Conservation (phyloP, 768 basidiomycete species). For the Lanmaoa pseudosensibilis region DNA sequence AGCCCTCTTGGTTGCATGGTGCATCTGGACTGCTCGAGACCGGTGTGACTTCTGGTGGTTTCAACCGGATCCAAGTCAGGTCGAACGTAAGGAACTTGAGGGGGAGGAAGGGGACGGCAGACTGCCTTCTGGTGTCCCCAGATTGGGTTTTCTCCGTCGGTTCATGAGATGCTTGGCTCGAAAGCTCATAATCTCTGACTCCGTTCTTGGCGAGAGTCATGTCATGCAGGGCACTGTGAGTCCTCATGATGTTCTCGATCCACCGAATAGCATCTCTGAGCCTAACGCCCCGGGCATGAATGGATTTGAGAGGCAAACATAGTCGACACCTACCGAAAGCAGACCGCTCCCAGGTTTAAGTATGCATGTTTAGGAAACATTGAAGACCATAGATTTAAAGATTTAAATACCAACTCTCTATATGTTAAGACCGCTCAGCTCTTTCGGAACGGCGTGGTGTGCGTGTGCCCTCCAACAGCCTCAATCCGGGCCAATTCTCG, state of each 20-base stretch:
- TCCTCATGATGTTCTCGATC: background rate
- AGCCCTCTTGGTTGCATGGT: slow-evolving; percentile 42
- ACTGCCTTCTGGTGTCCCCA: background rate
- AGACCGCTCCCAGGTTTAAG: too few relatives aligned
- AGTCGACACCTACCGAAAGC: too few relatives aligned
- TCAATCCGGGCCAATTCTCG: too few relatives aligned
- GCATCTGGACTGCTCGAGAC: slow-evolving; percentile 36
- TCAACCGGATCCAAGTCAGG: slow-evolving; percentile 13
- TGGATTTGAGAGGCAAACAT: too few relatives aligned
- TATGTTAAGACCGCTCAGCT: too few relatives aligned
- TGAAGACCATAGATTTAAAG: too few relatives aligned
- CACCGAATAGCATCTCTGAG: background rate
- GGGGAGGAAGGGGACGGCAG: background rate
- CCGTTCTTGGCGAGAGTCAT: background rate
- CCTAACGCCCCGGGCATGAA: too few relatives aligned
- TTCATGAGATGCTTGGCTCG: background rate
- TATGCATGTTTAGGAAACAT: too few relatives aligned
- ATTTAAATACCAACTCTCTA: too few relatives aligned
- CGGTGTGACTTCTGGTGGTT: slow-evolving; percentile 26
- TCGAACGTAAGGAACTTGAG: background rate
- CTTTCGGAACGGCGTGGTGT: too few relatives aligned
- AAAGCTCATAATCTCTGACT: background rate
- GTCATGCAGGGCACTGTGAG: background rate
- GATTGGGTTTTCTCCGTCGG: background rate
- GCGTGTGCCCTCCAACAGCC: too few relatives aligned